These are phyloP conservation scores for Colletotrichum spaethianum DNA, from an alignment of 2,329 filamentous ascomycete genomes.

Conservation along the genomic window DNA sequence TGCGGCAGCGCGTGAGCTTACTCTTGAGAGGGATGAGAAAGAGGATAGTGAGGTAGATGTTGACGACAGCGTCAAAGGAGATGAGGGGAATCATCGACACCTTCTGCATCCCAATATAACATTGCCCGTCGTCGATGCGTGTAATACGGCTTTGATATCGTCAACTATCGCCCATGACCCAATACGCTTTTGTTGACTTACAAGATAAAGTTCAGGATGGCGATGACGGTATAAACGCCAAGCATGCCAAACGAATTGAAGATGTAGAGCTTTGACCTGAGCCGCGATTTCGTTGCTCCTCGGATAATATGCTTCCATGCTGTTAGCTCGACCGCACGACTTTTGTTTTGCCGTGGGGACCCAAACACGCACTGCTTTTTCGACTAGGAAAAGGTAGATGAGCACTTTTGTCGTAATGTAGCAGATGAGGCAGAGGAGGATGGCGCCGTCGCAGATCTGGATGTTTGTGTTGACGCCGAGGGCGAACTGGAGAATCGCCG, in stretches of 20 bases:
- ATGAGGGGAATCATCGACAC: slow-evolving; percentile 74
- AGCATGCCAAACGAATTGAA: slow-evolving; percentile 73
- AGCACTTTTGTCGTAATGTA: slow-evolving; percentile 76
- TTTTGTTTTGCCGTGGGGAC: too few relatives aligned
- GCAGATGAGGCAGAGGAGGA: slow-evolving; percentile 72
- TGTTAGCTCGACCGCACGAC: slow-evolving; percentile 18
- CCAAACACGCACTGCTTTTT: slow-evolving; percentile 67
- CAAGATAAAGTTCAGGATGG: slow-evolving; percentile 73
- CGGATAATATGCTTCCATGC: slow-evolving; percentile 68
- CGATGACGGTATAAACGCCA: slow-evolving; percentile 61
- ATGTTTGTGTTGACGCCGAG: slow-evolving; percentile 68
- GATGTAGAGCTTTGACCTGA: slow-evolving; percentile 70
- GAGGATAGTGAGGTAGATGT: slow-evolving; percentile 74
- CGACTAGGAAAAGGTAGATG: slow-evolving; percentile 76
- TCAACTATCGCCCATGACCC: neutral
- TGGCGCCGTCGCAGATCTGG: slow-evolving; percentile 68
- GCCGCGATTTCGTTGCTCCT: slow-evolving; percentile 63
- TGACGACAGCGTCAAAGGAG: slow-evolving; percentile 71
- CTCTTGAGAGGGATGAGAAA: slow-evolving; percentile 73
- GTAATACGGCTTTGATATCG: slow-evolving; percentile 65
- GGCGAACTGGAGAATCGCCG: slow-evolving; percentile 69
- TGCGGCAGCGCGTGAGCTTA: slow-evolving; percentile 49
- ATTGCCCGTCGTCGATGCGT: slow-evolving; percentile 67
- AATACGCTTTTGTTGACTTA: slow-evolving; percentile 51
- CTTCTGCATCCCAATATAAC: slow-evolving; percentile 74